A percentile compares a stretch with the other conserved stretches of the same genome.
Evolutionary conservation across 768 basidiomycete genomes (phyloP).

Genomic region (Neoboletus magnificus): DNA sequence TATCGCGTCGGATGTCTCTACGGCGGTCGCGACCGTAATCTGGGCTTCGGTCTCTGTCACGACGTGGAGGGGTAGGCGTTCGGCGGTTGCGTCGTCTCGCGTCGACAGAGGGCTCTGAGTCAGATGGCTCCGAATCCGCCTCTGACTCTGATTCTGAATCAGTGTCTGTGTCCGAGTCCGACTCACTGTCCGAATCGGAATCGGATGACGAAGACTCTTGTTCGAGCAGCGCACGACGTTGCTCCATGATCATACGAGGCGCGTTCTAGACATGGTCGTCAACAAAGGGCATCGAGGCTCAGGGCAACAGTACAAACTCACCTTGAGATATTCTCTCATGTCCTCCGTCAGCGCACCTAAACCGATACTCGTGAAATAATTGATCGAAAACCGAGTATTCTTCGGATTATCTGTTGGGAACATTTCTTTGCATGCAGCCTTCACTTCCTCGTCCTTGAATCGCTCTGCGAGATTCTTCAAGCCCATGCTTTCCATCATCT

Average conservation of each 20-base stretch:
- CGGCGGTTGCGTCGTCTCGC: conserved; percentile 27
- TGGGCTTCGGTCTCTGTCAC: conserved; percentile 22
- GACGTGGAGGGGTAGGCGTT: conserved; percentile 33
- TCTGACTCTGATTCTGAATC: conserved; percentile 41
- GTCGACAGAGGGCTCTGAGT: conserved; percentile 37
- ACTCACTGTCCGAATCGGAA: conserved; percentile 33
- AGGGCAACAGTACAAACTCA: conserved; percentile 33
- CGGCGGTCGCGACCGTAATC: conserved; percentile 22
- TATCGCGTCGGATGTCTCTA: conserved; percentile 12
- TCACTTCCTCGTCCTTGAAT: conserved; percentile 85
- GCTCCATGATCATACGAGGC: conserved; percentile 89
- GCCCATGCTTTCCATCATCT: conserved; percentile 94
- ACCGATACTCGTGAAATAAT: conserved; percentile 96
- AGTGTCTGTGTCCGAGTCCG: conserved; percentile 32
- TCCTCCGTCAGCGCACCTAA: conserved; percentile 89
- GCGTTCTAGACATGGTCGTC: conserved; percentile 62
- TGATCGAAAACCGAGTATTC: conserved; percentile 94
- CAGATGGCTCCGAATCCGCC: conserved; percentile 38
- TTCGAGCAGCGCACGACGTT: conserved; percentile 83
- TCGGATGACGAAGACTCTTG: conserved; percentile 52
- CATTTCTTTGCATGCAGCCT: conserved; percentile 70
- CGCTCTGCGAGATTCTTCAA: conserved; percentile 81
- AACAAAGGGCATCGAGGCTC: background rate
- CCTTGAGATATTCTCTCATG: conserved; percentile 95
- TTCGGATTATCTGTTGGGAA: conserved; percentile 97